These are phyloP conservation scores for Suhomyces emberorum DNA, from an alignment of 805 yeast species.

Conservation along the genomic window DNA sequence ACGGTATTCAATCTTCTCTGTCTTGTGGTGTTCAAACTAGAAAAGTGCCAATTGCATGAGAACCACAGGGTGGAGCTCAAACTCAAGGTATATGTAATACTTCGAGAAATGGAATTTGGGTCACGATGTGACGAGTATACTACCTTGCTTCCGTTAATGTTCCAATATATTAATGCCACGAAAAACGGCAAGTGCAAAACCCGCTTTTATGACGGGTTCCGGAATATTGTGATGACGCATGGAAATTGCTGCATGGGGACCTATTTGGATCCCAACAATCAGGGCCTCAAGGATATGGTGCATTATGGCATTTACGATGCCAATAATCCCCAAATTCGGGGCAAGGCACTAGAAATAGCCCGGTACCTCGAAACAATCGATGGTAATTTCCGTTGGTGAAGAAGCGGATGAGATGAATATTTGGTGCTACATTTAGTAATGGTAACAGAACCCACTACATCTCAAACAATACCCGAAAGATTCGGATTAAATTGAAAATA, in stretches of 20 bases:
- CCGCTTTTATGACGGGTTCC: constrained; percentile 25
- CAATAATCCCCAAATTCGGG: constrained; percentile 19
- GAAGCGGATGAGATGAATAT: too few relatives aligned
- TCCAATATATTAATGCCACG: constrained; percentile 29
- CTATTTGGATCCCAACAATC: constrained; percentile 20
- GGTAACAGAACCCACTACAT: too few relatives aligned
- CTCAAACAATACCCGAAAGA: too few relatives aligned
- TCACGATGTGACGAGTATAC: constrained; percentile 29
- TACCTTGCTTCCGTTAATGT: constrained; percentile 31
- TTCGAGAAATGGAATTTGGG: constrained; percentile 13
- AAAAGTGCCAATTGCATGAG: too few relatives aligned
- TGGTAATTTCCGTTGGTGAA: too few relatives aligned
- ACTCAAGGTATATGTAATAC: constrained; percentile 15
- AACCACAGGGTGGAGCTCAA: too few relatives aligned
- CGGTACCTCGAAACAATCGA: too few relatives aligned
- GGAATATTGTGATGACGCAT: constrained; percentile 23
- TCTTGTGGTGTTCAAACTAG: too few relatives aligned
- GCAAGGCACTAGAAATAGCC: constrained; percentile 21
- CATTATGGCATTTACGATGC: constrained; percentile 34
- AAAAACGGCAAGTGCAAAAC: constrained; percentile 13
- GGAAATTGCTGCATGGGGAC: constrained; percentile 33
- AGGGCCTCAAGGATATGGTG: constrained; percentile 25
- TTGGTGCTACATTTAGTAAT: too few relatives aligned
- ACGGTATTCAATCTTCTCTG: too few relatives aligned
- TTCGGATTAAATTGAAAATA: too few relatives aligned